Percentiles rank a stretch among this genome's conserved stretches.
These are phyloP conservation scores for Cerrena zonata DNA, from an alignment of 1,284 basidiomycete genomes.

Conservation along the genomic window DNA sequence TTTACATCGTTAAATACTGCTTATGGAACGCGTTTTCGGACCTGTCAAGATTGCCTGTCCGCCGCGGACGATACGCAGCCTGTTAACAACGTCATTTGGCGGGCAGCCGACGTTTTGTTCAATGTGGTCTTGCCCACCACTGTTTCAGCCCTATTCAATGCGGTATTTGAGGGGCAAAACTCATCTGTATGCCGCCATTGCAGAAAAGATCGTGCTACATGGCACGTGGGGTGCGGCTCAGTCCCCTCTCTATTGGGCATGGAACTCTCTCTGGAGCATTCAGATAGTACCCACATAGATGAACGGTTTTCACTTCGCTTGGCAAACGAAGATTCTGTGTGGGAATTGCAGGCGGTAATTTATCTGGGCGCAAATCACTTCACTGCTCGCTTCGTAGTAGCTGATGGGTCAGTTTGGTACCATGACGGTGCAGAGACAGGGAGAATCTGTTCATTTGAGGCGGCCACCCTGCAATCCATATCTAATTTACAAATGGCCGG, in stretches of 20 bases:
- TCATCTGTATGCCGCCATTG: not conserved
- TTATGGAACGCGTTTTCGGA: no score
- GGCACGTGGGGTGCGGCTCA: not conserved
- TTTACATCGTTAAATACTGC: no score
- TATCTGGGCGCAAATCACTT: not conserved
- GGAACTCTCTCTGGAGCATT: not conserved
- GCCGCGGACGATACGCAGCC: no score
- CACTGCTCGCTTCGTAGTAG: not conserved
- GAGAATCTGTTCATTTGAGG: not conserved
- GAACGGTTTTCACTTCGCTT: not conserved
- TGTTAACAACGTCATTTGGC: no score
- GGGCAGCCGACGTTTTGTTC: no score
- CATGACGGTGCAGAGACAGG: constrained; percentile 1
- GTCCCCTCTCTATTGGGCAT: not conserved
- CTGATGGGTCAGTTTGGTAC: constrained; percentile 2
- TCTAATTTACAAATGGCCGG: not conserved
- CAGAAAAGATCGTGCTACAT: not conserved
- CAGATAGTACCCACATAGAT: not conserved
- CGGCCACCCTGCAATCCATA: not conserved
- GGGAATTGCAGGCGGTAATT: not conserved
- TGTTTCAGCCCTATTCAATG: no score
- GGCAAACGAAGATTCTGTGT: not conserved
- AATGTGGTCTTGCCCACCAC: no score
- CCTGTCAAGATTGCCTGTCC: no score
- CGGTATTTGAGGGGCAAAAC: not conserved